Percentiles rank a stretch among this genome's conserved stretches.
phyloP scores from a whole-genome alignment of 1,284 basidiomycete species.

The Boletus semigastroideus region DNA sequence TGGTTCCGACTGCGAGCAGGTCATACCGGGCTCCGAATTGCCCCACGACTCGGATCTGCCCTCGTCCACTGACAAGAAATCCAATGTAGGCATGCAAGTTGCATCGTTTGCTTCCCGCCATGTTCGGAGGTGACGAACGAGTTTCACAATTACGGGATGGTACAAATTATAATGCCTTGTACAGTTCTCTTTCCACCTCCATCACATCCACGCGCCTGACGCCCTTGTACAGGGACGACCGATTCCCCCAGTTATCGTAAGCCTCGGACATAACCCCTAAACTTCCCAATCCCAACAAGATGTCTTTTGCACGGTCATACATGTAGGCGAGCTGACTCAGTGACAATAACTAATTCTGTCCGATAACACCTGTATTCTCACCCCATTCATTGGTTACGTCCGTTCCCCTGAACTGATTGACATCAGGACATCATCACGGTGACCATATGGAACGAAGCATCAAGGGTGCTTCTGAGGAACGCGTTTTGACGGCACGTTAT shows the following conservation, averaged over 20 bases:
- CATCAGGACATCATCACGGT: conserved; percentile 46
- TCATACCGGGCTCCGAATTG: conserved; percentile 10
- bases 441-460: conserved; percentile 38
- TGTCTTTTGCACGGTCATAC: conserved; percentile 62
- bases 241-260: conserved; percentile 57
- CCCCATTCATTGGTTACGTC: conserved; percentile 71
- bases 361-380: conserved; percentile 21
- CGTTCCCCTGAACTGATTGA: conserved; percentile 65
- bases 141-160: conserved; percentile 28
- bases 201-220: not conserved
- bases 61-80: not conserved
- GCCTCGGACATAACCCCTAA: conserved; percentile 18
- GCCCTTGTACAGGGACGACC: conserved; percentile 44
- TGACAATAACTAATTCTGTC: not conserved
- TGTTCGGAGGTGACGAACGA: conserved; percentile 50
- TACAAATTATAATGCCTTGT: conserved; percentile 55
- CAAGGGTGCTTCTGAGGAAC: conserved; percentile 40
- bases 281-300: conserved; percentile 28
- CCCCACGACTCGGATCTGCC: conserved; percentile 10
- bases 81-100: conserved; percentile 36
- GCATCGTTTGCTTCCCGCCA: conserved; percentile 48
- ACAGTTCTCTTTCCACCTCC: conserved; percentile 12
- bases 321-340: conserved; percentile 30
- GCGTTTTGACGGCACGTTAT: conserved; percentile 54
- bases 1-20: conserved; percentile 25